phyloP scores from a whole-genome alignment of 305 asterid genomes.

The Rubia occidens region DNA sequence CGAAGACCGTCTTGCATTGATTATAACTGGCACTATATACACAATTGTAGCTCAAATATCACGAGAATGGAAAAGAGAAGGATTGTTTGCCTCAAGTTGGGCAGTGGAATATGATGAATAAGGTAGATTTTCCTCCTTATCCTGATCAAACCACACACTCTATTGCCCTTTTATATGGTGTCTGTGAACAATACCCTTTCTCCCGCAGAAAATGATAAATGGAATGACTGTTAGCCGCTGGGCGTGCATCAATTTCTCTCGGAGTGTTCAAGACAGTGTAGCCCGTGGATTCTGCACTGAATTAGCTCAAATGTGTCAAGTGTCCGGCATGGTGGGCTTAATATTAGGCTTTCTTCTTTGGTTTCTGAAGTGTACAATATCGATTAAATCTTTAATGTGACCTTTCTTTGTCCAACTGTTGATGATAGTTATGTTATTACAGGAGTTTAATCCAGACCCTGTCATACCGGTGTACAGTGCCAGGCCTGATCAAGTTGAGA shows the following conservation, averaged over 20 bases:
- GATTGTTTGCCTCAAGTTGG: slow-evolving; percentile 98
- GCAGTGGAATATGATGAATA: slow-evolving; percentile 99
- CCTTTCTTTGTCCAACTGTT: neutral
- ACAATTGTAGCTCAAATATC: slow-evolving; percentile 70
- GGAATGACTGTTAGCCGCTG: slow-evolving; percentile 93
- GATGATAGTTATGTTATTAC: slow-evolving; percentile 9
- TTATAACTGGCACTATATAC: slow-evolving; percentile 14
- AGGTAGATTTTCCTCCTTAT: slow-evolving; percentile 39
- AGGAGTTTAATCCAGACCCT: slow-evolving; percentile 89
- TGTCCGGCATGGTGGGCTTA: slow-evolving; percentile 88
- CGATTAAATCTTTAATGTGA: neutral
- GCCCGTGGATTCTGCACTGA: slow-evolving; percentile 94
- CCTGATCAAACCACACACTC: too few species aligned
- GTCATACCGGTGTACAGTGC: slow-evolving; percentile 74
- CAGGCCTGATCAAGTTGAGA: slow-evolving; percentile 93
- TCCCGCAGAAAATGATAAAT: slow-evolving; percentile 82
- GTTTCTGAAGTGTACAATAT: neutral
- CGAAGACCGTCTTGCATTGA: neutral
- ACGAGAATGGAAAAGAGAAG: slow-evolving; percentile 84
- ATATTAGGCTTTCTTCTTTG: slow-evolving; percentile 6
- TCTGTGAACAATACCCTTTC: slow-evolving; percentile 9
- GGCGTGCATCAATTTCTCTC: slow-evolving; percentile 96
- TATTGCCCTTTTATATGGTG: neutral
- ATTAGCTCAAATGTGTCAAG: slow-evolving; percentile 96
- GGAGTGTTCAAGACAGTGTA: slow-evolving; percentile 87